Evolutionary conservation across 2,329 filamentous ascomycete genomes (phyloP), one percentile per base, ranked within the genome.

Genomic region (Pleurostoma richardsiae): DNA sequence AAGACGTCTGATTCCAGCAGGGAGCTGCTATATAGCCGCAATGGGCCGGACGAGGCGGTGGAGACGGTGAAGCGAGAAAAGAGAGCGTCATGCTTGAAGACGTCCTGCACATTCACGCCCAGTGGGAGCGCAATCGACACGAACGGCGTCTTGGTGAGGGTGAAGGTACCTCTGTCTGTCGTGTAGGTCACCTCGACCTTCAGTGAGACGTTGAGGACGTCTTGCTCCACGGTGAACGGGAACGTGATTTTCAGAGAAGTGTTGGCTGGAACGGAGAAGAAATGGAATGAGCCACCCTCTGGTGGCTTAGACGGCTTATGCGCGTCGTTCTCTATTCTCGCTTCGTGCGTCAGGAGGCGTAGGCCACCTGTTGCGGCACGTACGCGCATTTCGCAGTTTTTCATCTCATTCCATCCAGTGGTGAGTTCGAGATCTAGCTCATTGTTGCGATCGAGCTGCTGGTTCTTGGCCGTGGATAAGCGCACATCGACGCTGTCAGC

Each of bases 21-120:
- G 44, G 82, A 76, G 53, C 88, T 88, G 45, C 79, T 79, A 41
- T 87, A 74, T 5, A 99, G 70, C 4, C 86, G 79, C 7, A 97
- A 65, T 0, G 94, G 94, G 30, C 85, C 83, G 28, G 79, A 64
- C 47, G 77, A 88, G 1, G 89, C 86, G 0, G 91, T 90, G 10
- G 89, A 90, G 44, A 99, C 85, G 10, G 88, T 95, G 63, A 99
- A 99, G 7, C 86, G 85, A 0, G 91, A 96, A 59, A 94, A 94
- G 0, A 97, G 74, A 0, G 82, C 77, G 6, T 83, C 71, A 52
- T 89, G 82, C 61, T 96, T 95, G 72, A 97, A 97, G 29, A 95
- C 82, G 56, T 99, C 94, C 58, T 97, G 91, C 5, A 99, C 94
- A 54, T 97, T 97, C 52, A 99, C 94, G 3, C 92, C 91, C 4